These are phyloP conservation scores for Adansonia gregorii DNA, from an alignment of 441 rosid genomes.

Conservation along the genomic window DNA sequence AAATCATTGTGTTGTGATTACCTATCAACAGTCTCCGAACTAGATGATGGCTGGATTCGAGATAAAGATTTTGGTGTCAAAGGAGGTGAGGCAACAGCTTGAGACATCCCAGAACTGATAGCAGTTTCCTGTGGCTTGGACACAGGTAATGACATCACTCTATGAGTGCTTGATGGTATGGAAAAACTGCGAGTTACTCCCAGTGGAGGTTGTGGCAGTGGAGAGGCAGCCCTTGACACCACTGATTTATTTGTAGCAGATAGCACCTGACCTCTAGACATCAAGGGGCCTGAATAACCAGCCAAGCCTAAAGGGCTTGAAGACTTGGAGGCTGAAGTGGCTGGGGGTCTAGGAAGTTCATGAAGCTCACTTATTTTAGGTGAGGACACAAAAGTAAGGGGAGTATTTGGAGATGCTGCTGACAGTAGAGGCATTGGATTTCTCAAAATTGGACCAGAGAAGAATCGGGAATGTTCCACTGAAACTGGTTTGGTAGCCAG, in stretches of 20 bases:
- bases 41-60: constrained; percentile 33
- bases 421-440: constrained; percentile 48
- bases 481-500: constrained; percentile 44
- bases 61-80: constrained; percentile 64
- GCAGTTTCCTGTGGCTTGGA: constrained; percentile 45
- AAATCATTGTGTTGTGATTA: constrained; percentile 30
- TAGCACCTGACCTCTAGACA: constrained; percentile 45
- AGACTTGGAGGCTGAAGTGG: constrained; percentile 40
- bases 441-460: constrained; percentile 75
- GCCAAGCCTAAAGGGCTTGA: constrained; percentile 43
- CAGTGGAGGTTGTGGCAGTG: constrained; percentile 57
- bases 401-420: constrained; percentile 46
- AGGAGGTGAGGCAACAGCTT: constrained; percentile 65
- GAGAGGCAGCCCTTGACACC: constrained; percentile 51
- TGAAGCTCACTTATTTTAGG: constrained; percentile 81
- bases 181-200: constrained; percentile 66
- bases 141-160: constrained; percentile 46
- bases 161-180: constrained; percentile 55
- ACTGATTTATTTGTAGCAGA: constrained; percentile 40
- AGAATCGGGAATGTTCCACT: constrained; percentile 47
- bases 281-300: constrained; percentile 65
- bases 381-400: constrained; percentile 57
- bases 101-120: constrained; percentile 44
- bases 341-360: constrained; percentile 81
- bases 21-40: constrained; percentile 43